Percentiles rank a stretch among this genome's conserved stretches.
phyloP scores from a whole-genome alignment of 805 yeast species.

The Wickerhamomyces ciferrii region DNA sequence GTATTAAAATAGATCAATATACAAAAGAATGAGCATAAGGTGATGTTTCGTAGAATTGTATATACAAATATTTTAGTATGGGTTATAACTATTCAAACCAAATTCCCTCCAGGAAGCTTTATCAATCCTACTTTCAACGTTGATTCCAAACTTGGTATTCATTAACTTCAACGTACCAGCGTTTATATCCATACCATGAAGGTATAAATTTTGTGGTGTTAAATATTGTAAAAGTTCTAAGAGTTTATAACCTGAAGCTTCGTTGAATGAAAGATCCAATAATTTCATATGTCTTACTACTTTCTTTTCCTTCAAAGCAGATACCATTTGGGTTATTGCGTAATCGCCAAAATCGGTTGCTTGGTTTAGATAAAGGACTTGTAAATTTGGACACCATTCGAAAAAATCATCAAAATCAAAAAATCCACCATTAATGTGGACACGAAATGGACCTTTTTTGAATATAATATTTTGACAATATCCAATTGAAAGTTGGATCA shows the following conservation, averaged over 20 bases:
- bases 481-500: conserved; percentile 15
- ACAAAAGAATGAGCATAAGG: not conserved
- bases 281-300: conserved; percentile 4
- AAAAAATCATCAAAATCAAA: conserved; percentile 17
- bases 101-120: conserved; percentile 18
- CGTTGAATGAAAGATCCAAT: conserved; percentile 20
- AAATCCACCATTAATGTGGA: conserved; percentile 7
- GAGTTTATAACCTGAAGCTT: conserved; percentile 16
- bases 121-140: conserved; percentile 17
- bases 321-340: conserved; percentile 11
- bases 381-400: conserved; percentile 10
- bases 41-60: not conserved
- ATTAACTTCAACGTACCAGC: conserved; percentile 14
- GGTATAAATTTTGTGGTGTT: conserved; percentile 7
- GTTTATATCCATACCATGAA: conserved; percentile 19
- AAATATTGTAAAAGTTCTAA: conserved; percentile 12
- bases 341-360: conserved; percentile 18
- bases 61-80: conserved; percentile 6
- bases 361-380: conserved; percentile 16
- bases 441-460: conserved; percentile 10
- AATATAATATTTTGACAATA: conserved; percentile 17
- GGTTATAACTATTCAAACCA: conserved; percentile 18
- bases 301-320: conserved; percentile 4
- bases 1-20: conserved; percentile 6
- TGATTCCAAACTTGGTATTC: conserved; percentile 8